These are phyloP conservation scores for Nidularia sp. DNA, from an alignment of 768 basidiomycete genomes.

Conservation along the genomic window DNA sequence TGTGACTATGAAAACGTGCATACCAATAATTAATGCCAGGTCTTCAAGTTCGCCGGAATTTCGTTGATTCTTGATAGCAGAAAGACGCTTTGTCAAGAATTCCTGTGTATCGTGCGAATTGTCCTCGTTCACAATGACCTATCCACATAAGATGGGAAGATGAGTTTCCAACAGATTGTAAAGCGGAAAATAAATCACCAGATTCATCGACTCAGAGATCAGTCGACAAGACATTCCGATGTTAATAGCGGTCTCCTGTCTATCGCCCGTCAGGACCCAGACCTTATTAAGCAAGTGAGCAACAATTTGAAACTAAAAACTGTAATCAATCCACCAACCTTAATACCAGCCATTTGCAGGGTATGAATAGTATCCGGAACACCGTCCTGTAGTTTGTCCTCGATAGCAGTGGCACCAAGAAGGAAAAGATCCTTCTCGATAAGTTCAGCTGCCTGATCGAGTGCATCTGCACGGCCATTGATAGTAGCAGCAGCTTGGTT, in stretches of 20 bases:
- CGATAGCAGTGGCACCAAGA: slow-evolving; percentile 95
- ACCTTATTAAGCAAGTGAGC: slow-evolving; percentile 40
- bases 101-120: slow-evolving; percentile 77
- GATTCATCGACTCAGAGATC: slow-evolving; percentile 97
- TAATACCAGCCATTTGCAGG: slow-evolving; percentile 96
- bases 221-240: slow-evolving; percentile 97
- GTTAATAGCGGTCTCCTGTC: slow-evolving; percentile 99
- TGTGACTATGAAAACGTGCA: slow-evolving; percentile 8
- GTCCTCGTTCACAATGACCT: slow-evolving; percentile 96
- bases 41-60: slow-evolving; percentile 92
- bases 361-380: slow-evolving; percentile 99
- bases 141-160: slow-evolving; percentile 1
- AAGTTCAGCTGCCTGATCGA: slow-evolving; percentile 91
- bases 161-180: not conserved
- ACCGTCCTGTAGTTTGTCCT: slow-evolving; percentile 97
- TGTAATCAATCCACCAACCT: slow-evolving; percentile 36
- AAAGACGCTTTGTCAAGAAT: slow-evolving; percentile 82
- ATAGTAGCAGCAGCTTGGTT: slow-evolving; percentile 92
- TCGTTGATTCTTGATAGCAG: slow-evolving; percentile 90
- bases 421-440: slow-evolving; percentile 94
- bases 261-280: slow-evolving; percentile 97
- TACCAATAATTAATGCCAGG: slow-evolving; percentile 91
- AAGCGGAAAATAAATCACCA: slow-evolving; percentile 49
- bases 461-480: slow-evolving; percentile 90
- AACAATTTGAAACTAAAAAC: slow-evolving; percentile 1